Evolutionary conservation across 2,329 filamentous ascomycete genomes (phyloP).

Genomic region (Mycosphaerella sp.): DNA sequence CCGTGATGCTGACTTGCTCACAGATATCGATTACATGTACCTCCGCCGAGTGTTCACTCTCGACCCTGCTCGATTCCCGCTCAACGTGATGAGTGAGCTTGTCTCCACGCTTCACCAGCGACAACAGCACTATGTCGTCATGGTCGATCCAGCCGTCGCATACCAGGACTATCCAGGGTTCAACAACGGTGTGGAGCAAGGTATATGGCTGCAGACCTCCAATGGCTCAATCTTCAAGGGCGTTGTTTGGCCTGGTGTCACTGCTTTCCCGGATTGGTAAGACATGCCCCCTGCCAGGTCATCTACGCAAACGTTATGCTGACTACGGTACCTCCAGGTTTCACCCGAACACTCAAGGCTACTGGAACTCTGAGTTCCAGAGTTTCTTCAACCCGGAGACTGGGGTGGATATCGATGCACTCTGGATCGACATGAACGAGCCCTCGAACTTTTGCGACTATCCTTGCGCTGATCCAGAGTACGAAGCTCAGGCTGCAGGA

Average conservation of each 20-base stretch:
- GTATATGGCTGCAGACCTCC: constrained; percentile 46
- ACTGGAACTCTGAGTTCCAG: constrained; percentile 64
- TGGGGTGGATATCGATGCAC: constrained; percentile 68
- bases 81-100: constrained; percentile 59
- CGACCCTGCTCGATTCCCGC: constrained; percentile 58
- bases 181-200: constrained; percentile 54
- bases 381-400: constrained; percentile 57
- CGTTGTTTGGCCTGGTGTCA: constrained; percentile 67
- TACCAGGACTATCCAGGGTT: constrained; percentile 51
- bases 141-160: constrained; percentile 65
- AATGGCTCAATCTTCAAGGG: constrained; percentile 55
- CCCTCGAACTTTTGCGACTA: constrained; percentile 50
- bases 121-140: constrained; percentile 47
- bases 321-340: constrained; percentile 48
- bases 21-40: constrained; percentile 37
- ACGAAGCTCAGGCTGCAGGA: constrained; percentile 36
- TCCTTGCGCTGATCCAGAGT: constrained; percentile 36
- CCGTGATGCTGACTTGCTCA: constrained; percentile 19
- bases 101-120: constrained; percentile 48
- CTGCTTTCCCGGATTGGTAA: constrained; percentile 51
- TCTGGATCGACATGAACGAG: constrained; percentile 65
- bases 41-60: constrained; percentile 56
- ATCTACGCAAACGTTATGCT: neutral
- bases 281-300: neutral
- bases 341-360: constrained; percentile 54